phyloP scores from a whole-genome alignment of 108 stramenopile genomes.

The Skeletonema marinoi region DNA sequence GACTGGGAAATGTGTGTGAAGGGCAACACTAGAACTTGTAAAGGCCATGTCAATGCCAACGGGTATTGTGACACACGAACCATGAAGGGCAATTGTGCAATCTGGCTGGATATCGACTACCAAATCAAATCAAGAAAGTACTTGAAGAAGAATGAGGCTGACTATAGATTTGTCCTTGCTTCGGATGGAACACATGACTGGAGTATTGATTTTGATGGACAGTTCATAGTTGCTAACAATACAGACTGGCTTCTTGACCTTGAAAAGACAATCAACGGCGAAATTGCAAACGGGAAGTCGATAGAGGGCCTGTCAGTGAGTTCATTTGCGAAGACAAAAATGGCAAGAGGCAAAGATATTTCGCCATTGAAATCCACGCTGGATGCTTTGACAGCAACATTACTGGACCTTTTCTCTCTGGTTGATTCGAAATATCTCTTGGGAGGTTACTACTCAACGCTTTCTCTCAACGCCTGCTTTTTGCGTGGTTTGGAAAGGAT shows the following conservation, averaged over 20 bases:
- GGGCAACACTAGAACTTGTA: slow-evolving; percentile 40
- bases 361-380: slow-evolving; percentile 20
- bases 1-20: slow-evolving; percentile 46
- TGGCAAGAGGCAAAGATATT: slow-evolving; percentile 23
- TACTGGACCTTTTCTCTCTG: slow-evolving; percentile 43
- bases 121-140: slow-evolving; percentile 44
- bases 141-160: slow-evolving; percentile 23
- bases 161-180: slow-evolving; percentile 47
- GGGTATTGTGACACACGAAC: slow-evolving; percentile 38
- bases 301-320: slow-evolving; percentile 19
- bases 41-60: slow-evolving; percentile 11
- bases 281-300: slow-evolving; percentile 6
- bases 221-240: slow-evolving; percentile 42
- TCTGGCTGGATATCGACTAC: slow-evolving; percentile 46
- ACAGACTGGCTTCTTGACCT: slow-evolving; percentile 41
- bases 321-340: slow-evolving; percentile 14
- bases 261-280: slow-evolving; percentile 12
- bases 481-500: slow-evolving; percentile 46
- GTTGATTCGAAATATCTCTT: slow-evolving; percentile 47
- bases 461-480: slow-evolving; percentile 48
- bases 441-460: slow-evolving; percentile 46
- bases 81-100: slow-evolving; percentile 50
- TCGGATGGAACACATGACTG: slow-evolving; percentile 50
- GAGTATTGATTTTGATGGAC: slow-evolving; percentile 40
- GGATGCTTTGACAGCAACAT: slow-evolving; percentile 36